Evolutionary conservation across 1,284 basidiomycete genomes (phyloP), one percentile per base, ranked within the genome.

Genomic region (Cutaneotrichosporon cavernicola): DNA sequence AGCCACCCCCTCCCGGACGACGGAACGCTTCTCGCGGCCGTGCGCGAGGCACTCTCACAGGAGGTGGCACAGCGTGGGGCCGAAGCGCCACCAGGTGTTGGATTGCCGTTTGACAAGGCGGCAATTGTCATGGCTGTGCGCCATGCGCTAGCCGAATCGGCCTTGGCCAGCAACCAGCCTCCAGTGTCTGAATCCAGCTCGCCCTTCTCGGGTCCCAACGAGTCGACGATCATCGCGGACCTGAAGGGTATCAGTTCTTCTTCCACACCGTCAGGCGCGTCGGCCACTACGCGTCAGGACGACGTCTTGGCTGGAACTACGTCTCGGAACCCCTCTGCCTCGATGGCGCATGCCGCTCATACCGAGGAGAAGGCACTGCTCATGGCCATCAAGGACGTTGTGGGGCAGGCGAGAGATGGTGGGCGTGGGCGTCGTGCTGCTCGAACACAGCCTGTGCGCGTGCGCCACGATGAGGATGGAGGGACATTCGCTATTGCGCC

Each of bases 301-400:
- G 26, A 26, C 26, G 26, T 26, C 26, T 4, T 8, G 46, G 14
- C 46, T 47, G 13, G 13, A 21, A 11, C 36, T 36, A 36, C 36
- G 36, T 36, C 26, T 26, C 36, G 36, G 36, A 36, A 36, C 13
- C 36, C 9, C 36, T 5, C 36, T 13, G 36, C 36, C 9, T 10
- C 36, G 36, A 36, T 36, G 36, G 36, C 36, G 36, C 36, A 36
- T 2, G 13, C 36, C 36, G 13, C 13, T 9, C 36, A 36, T 13
- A 36, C 36, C 36, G 46, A 47, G 18, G 46, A 47, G 18, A 47
- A 47, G 21, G 21, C 18, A 8, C 46, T 47, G 46, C 46, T 47
- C 46, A 47, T 47, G 46, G 46, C 46, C 46, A 47, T 47, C 46
- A 47, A 47, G 46, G 46, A 47, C 13, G 46, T 47, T 16, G 46